Conservation (phyloP, 805 yeast genomes). For the Lipomyces sp. region DNA sequence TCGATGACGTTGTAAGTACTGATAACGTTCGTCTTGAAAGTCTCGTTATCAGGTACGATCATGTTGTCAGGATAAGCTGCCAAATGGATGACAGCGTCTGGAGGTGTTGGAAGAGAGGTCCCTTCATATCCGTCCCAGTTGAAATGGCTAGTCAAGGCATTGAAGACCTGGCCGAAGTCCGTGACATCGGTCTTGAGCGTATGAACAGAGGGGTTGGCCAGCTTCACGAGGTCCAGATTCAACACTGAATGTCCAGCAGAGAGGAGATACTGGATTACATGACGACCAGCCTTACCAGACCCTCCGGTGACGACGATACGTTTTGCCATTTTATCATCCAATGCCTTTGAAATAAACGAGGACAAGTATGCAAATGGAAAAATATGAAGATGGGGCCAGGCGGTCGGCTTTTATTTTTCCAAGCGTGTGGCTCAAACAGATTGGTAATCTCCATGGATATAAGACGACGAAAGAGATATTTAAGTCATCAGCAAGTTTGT, state of each 20-base stretch:
- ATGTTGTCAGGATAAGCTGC: constrained; percentile 15
- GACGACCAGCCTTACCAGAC: constrained; percentile 18
- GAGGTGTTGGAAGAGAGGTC: constrained; percentile 4
- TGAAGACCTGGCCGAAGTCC: constrained; percentile 16
- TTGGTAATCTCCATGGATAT: too few relatives aligned
- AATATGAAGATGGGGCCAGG: too few relatives aligned
- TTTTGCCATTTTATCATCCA: not conserved
- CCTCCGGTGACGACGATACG: constrained; percentile 15
- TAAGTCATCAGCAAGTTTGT: too few relatives aligned
- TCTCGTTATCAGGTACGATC: constrained; percentile 14
- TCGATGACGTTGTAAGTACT: constrained; percentile 17
- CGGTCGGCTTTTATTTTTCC: not conserved
- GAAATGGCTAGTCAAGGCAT: constrained; percentile 13
- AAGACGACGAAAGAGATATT: too few relatives aligned
- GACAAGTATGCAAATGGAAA: not conserved
- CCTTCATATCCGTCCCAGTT: not conserved
- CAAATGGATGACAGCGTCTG: constrained; percentile 18
- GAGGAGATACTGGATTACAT: constrained; percentile 11
- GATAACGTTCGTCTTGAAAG: constrained; percentile 5
- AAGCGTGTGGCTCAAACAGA: too few relatives aligned
- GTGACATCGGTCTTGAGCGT: constrained; percentile 18
- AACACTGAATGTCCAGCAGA: constrained; percentile 10
- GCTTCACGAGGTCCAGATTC: constrained; percentile 19
- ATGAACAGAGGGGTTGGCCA: constrained; percentile 9
- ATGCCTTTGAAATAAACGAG: not conserved